A percentile compares a stretch with the other conserved stretches of the same genome.
These are phyloP conservation scores for Aphanocladium album DNA, from an alignment of 2,329 filamentous ascomycete species.

Conservation along the genomic window DNA sequence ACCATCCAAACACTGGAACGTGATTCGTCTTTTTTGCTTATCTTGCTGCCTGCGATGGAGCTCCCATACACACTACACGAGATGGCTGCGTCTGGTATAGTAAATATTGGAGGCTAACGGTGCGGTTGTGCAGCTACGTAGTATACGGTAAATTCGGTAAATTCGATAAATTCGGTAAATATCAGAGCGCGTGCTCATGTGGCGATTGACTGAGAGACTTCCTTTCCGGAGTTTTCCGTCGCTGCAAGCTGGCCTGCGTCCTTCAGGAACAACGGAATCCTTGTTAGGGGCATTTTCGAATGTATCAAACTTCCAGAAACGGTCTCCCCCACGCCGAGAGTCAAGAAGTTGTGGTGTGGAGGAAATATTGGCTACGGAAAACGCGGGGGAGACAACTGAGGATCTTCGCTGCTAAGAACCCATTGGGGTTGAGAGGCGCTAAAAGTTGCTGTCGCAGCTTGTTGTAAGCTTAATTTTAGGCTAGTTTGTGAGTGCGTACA, in stretches of 20 bases:
- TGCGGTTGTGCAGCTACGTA: background rate
- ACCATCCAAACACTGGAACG: background rate
- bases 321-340: background rate
- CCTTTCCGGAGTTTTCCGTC: background rate
- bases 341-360: background rate
- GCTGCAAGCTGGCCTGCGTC: background rate
- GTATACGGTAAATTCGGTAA: background rate
- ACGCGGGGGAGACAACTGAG: background rate
- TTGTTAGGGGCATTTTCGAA: background rate
- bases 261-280: background rate
- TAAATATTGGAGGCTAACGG: background rate
- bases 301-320: background rate
- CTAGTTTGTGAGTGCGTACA: background rate
- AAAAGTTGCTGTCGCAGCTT: background rate
- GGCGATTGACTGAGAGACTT: background rate
- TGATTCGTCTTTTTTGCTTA: slow-evolving; percentile 1
- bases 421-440: background rate
- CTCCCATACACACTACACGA: background rate
- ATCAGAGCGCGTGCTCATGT: background rate
- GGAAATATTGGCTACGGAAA: background rate
- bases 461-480: slow-evolving; percentile 11
- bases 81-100: background rate
- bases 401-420: background rate
- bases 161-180: background rate
- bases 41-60: background rate